Evolutionary conservation across 768 basidiomycete species (phyloP), one percentile per base, ranked within the genome.

Genomic region (Mycena metata): DNA sequence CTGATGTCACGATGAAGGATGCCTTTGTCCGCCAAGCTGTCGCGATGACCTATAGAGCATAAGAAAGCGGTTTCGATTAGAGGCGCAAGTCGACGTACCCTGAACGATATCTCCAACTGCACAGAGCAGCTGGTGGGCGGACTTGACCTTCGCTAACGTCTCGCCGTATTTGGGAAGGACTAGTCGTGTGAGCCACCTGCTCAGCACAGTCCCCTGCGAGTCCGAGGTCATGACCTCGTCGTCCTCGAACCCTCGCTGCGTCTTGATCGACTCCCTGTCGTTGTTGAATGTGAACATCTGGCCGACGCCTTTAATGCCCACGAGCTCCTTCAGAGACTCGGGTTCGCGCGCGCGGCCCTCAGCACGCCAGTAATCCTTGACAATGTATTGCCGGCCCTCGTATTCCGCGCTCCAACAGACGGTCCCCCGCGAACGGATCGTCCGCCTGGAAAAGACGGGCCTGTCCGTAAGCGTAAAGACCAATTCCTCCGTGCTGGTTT

Each of bases 1-100:
- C 72, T 76, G 56, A 79, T 70, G 58, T 77, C 78, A 12, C 76
- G 74, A 45, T 79, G 76, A 12, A 79, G 69, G 26, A 79, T 73
- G 2, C 57, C 64, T 19, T 64, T 21, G 35, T 50, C 60, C 60
- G 71, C 21, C 70, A 66, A 36, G 13, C 30, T 30, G 2, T 64
- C 68, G 16, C 63, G 60, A 51, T 75, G 74, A 3, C 73, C 75
- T 76, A 36, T 21, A 57, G 24, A 39, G 15, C 42, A 33, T n/a
- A 33, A 46, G 49, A 62, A 8, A 41, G 39, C 24, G 36, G n/a
- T 6, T 33, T 64, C 5, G 19, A 17, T 41, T 5, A 10, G 23
- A 35, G 59, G 33, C 2, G 41, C 26, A 42, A 39, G 10, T 36
- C 23, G 39, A 64, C 70, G 46, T 35, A 74, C 75, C 75, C 19